A percentile compares a stretch with the other conserved stretches of the same genome.
Evolutionary conservation across 2,329 filamentous ascomycete species (phyloP).

Genomic region (Aspergillus brunneoviolaceus): DNA sequence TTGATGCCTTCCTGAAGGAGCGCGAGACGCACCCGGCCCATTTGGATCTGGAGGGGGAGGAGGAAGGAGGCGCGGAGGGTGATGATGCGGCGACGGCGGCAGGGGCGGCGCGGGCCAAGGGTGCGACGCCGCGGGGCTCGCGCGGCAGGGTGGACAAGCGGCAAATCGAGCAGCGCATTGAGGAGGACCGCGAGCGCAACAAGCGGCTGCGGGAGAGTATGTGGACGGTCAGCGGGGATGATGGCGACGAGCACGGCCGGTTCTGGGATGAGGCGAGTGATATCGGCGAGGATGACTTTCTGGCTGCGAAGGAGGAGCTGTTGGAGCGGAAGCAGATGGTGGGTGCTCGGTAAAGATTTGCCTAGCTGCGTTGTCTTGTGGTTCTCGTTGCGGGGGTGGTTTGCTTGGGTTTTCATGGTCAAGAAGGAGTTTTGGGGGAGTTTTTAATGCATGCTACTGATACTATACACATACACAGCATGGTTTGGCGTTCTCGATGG

Average conservation of each 20-base stretch:
- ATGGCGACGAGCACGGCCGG: slow-evolving; percentile 71
- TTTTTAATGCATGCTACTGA: neutral
- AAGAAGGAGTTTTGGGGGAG: neutral
- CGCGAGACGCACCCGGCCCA: slow-evolving; percentile 67
- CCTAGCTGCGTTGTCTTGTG: neutral
- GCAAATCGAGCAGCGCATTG: slow-evolving; percentile 92
- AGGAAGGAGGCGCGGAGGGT: slow-evolving; percentile 13
- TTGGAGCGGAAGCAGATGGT: slow-evolving; percentile 53
- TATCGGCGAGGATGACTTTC: slow-evolving; percentile 80
- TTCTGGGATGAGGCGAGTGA: slow-evolving; percentile 87
- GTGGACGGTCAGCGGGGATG: slow-evolving; percentile 75
- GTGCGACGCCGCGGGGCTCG: slow-evolving; percentile 27
- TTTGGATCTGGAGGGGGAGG: slow-evolving; percentile 45
- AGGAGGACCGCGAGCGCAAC: slow-evolving; percentile 93
- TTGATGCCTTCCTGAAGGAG: slow-evolving; percentile 79
- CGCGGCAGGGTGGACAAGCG: slow-evolving; percentile 67
- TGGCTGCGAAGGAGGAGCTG: slow-evolving; percentile 72
- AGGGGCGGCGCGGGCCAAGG: slow-evolving; percentile 28
- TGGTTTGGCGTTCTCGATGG: neutral
- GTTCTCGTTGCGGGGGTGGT: too few relatives aligned
- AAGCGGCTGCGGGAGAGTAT: slow-evolving; percentile 89
- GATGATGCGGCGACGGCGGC: neutral
- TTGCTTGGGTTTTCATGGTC: neutral
- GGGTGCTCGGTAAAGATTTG: neutral
- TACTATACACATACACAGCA: neutral